Evolutionary conservation across 306 rosid species (phyloP).

Genomic region (Ormosia emarginata): DNA sequence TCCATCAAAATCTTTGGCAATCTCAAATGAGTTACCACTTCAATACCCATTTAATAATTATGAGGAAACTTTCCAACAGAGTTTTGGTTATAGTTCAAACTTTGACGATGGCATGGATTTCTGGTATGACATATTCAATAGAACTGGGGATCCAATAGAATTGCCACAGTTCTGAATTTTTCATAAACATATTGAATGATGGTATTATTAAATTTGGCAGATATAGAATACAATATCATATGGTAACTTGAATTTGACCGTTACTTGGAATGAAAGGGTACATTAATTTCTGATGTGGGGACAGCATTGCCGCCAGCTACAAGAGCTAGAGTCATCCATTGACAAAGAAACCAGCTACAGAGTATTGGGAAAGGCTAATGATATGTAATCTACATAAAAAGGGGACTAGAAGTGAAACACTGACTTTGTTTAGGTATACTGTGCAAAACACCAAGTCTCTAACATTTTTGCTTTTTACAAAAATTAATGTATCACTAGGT

Average conservation of each 20-base stretch:
- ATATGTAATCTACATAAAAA: neutral
- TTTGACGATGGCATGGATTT: conserved; percentile 71
- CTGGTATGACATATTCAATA: conserved; percentile 71
- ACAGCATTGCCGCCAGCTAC: neutral
- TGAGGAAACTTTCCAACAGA: conserved; percentile 26
- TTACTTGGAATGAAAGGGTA: neutral
- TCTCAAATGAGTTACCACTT: conserved; percentile 24
- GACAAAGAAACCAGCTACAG: conserved; percentile 7
- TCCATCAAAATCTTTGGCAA: conserved; percentile 9
- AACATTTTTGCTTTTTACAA: conserved; percentile 12
- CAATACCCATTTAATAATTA: conserved; percentile 28
- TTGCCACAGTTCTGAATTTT: conserved; percentile 52
- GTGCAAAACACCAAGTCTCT: conserved; percentile 3
- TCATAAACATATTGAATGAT: neutral
- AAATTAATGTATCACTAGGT: conserved; percentile 3
- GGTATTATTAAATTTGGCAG: neutral
- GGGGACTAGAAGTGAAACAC: neutral
- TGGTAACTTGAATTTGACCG: conserved; percentile 9
- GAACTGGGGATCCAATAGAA: conserved; percentile 48
- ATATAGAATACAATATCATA: neutral
- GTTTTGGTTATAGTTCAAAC: conserved; percentile 8
- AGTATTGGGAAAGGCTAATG: neutral
- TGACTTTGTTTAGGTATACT: conserved; percentile 17
- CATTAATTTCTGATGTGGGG: conserved; percentile 23
- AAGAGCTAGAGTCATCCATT: conserved; percentile 18